phyloP scores from a whole-genome alignment of 208 protist species.

The Naegleria lovaniensis region DNA sequence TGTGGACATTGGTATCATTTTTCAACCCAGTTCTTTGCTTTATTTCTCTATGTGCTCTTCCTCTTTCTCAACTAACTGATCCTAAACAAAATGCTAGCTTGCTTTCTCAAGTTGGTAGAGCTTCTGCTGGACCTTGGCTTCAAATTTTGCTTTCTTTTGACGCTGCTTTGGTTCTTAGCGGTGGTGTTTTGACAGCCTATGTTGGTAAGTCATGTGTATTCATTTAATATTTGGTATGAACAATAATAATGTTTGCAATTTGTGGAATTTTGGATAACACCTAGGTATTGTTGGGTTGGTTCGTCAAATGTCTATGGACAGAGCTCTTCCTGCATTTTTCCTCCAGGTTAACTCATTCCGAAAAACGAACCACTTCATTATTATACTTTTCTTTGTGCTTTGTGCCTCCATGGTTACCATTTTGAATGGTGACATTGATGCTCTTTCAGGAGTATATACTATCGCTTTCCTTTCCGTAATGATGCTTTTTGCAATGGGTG shows the following conservation, averaged over 20 bases:
- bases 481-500: slow-evolving; percentile 62
- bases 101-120: slow-evolving; percentile 13
- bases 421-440: slow-evolving; percentile 32
- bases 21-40: slow-evolving; percentile 59
- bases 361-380: slow-evolving; percentile 48
- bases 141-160: slow-evolving; percentile 49
- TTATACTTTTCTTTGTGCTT: slow-evolving; percentile 47
- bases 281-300: slow-evolving; percentile 58
- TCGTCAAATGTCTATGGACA: slow-evolving; percentile 61
- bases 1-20: slow-evolving; percentile 60
- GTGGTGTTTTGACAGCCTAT: slow-evolving; percentile 66
- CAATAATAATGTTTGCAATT: too few relatives aligned
- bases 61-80: slow-evolving; percentile 30
- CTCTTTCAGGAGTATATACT: slow-evolving; percentile 43
- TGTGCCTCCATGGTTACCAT: slow-evolving; percentile 45
- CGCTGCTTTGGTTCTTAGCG: slow-evolving; percentile 60
- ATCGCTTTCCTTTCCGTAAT: slow-evolving; percentile 51
- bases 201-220: too few relatives aligned
- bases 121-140: slow-evolving; percentile 39
- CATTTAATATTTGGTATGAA: background rate
- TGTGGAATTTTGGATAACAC: too few relatives aligned
- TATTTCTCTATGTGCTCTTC: slow-evolving; percentile 40
- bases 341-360: slow-evolving; percentile 31
- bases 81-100: background rate
- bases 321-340: slow-evolving; percentile 47